Percentiles rank a stretch among this genome's conserved stretches.
phyloP scores from a whole-genome alignment of 441 rosid genomes.

The Daphne laureola region DNA sequence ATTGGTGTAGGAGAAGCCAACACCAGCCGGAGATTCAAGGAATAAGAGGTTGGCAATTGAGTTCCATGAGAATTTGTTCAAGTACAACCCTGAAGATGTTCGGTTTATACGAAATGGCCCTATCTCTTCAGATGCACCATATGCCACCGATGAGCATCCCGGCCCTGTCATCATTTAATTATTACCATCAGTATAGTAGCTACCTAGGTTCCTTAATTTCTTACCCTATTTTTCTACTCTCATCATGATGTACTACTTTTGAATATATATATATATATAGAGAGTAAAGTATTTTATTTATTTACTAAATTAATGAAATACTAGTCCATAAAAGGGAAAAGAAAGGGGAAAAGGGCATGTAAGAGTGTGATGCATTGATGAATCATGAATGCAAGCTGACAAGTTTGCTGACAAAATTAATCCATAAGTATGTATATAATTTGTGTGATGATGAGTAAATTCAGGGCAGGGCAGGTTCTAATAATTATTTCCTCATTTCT shows the following conservation, averaged over 20 bases:
- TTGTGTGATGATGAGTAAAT: conserved; percentile 21
- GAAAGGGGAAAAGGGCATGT: not conserved
- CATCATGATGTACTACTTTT: no score
- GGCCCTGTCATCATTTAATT: conserved; percentile 32
- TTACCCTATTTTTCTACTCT: no score
- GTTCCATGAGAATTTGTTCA: conserved; percentile 92
- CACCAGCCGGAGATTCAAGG: conserved; percentile 95
- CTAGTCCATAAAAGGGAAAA: not conserved
- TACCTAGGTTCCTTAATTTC: no score
- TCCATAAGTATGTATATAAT: no score
- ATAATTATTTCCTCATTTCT: conserved; percentile 11
- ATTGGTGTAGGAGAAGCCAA: conserved; percentile 92
- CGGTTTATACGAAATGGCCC: conserved; percentile 86
- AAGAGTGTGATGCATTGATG: not conserved
- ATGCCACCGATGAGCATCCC: conserved; percentile 97
- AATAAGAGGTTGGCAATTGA: conserved; percentile 75
- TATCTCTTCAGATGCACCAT: conserved; percentile 89
- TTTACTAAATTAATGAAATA: not conserved
- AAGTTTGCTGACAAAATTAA: conserved; percentile 13
- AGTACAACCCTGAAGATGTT: conserved; percentile 66
- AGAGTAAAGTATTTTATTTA: no score
- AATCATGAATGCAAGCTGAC: conserved; percentile 23
- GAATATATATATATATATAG: no score
- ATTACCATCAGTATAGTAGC: no score
- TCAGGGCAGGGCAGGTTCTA: conserved; percentile 1